phyloP scores from a whole-genome alignment of 441 rosid species.

The Manihot esculenta region DNA sequence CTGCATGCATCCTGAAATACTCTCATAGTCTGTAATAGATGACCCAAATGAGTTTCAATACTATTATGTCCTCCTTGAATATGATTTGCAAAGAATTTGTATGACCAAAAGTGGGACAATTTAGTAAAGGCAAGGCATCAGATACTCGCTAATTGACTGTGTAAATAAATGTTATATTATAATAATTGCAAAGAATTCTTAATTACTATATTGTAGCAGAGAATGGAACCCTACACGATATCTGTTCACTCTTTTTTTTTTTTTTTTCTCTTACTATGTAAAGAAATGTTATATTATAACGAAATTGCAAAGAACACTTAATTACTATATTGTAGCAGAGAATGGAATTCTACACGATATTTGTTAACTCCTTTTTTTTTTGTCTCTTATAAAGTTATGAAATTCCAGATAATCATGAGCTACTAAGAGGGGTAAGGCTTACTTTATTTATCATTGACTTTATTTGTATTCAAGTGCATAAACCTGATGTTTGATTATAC shows the following conservation, averaged over 20 bases:
- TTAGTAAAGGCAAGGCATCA: neutral
- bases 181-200: too few relatives aligned
- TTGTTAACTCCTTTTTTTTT: neutral
- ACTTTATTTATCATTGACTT: neutral
- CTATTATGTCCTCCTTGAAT: too few relatives aligned
- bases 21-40: too few relatives aligned
- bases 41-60: too few relatives aligned
- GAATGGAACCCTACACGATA: neutral
- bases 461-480: neutral
- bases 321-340: too few relatives aligned
- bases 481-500: neutral
- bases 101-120: neutral
- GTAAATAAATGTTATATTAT: too few relatives aligned
- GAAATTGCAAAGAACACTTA: too few relatives aligned
- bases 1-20: too few relatives aligned
- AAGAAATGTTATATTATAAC: too few relatives aligned
- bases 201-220: too few relatives aligned
- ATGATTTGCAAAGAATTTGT: neutral
- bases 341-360: neutral
- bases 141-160: too few relatives aligned
- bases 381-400: constrained; percentile 14
- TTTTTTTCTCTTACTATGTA: neutral
- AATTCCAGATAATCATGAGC: constrained; percentile 19
- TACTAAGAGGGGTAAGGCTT: constrained; percentile 5
- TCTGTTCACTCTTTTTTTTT: neutral